phyloP scores from a whole-genome alignment of 2,329 filamentous ascomycete genomes.

The Coniochaeta sp. region DNA sequence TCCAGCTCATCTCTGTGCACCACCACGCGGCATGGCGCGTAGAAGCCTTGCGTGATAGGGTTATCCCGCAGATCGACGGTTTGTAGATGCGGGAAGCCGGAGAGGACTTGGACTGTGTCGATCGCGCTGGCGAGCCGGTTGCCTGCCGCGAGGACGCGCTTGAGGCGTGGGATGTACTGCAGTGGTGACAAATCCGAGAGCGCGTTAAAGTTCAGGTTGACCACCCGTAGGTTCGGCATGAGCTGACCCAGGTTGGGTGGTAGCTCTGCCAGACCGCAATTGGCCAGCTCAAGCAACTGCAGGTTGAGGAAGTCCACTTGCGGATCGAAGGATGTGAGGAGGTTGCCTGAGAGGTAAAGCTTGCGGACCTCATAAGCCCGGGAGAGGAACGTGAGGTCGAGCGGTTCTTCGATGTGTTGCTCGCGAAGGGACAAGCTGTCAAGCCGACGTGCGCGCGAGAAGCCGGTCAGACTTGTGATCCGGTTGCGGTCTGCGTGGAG shows the following conservation, averaged over 20 bases:
- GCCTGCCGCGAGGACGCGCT: slow-evolving; percentile 66
- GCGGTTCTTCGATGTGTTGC: slow-evolving; percentile 45
- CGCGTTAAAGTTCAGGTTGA: slow-evolving; percentile 93
- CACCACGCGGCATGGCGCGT: slow-evolving; percentile 53
- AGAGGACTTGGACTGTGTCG: slow-evolving; percentile 61
- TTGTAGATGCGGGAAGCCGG: slow-evolving; percentile 60
- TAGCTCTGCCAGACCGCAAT: slow-evolving; percentile 68
- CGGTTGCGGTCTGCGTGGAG: slow-evolving; percentile 72
- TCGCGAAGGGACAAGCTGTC: slow-evolving; percentile 79
- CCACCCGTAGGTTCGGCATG: slow-evolving; percentile 73
- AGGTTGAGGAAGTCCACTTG: slow-evolving; percentile 70
- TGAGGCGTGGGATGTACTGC: slow-evolving; percentile 68
- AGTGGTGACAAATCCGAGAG: slow-evolving; percentile 67
- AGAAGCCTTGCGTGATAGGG: slow-evolving; percentile 82
- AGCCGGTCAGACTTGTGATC: slow-evolving; percentile 56
- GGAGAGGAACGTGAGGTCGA: slow-evolving; percentile 48
- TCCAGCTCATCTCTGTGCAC: slow-evolving; percentile 24
- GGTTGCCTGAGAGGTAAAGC: slow-evolving; percentile 71
- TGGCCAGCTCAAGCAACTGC: slow-evolving; percentile 82
- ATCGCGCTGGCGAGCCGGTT: slow-evolving; percentile 72
- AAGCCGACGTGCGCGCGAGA: slow-evolving; percentile 61
- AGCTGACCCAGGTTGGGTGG: slow-evolving; percentile 65
- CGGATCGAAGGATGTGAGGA: slow-evolving; percentile 54
- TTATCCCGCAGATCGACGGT: slow-evolving; percentile 80
- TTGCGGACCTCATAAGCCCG: slow-evolving; percentile 65